A percentile compares a stretch with the other conserved stretches of the same genome.
phyloP scores from a whole-genome alignment of 139 green algal genomes.

The Asterochloris sp. region DNA sequence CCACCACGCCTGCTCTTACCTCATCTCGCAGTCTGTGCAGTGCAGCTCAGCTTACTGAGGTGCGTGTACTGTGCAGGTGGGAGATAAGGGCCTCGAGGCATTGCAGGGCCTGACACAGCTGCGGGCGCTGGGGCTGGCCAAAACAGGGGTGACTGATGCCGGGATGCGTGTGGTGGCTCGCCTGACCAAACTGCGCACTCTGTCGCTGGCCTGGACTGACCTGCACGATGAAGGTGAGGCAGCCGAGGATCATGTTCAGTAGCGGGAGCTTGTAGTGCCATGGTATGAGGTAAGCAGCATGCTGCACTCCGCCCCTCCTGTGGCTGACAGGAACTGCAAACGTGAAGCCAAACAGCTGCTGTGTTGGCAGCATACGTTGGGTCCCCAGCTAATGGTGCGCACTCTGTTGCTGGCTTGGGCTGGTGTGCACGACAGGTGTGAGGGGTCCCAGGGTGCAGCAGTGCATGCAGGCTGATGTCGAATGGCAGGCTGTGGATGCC shows the following conservation, averaged over 20 bases:
- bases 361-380: not conserved
- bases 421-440: no score
- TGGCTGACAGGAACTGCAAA: not conserved
- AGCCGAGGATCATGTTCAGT: not conserved
- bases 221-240: conserved; percentile 10
- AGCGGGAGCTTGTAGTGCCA: not conserved
- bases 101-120: conserved; percentile 10
- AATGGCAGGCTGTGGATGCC: no score
- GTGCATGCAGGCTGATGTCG: not conserved
- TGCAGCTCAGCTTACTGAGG: not conserved
- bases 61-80: conserved; percentile 6
- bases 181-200: conserved; percentile 3
- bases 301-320: not conserved
- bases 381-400: not conserved
- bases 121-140: conserved; percentile 7
- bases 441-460: not conserved
- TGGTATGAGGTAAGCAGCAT: not conserved
- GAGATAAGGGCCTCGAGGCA: conserved; percentile 4
- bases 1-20: not conserved
- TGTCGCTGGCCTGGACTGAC: conserved; percentile 12
- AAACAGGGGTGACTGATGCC: not conserved
- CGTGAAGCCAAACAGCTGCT: not conserved
- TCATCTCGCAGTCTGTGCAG: not conserved
- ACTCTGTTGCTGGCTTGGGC: not conserved
- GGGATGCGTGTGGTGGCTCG: not conserved